Conservation (phyloP, 768 basidiomycete species). For the Lactifluus rugatus region DNA sequence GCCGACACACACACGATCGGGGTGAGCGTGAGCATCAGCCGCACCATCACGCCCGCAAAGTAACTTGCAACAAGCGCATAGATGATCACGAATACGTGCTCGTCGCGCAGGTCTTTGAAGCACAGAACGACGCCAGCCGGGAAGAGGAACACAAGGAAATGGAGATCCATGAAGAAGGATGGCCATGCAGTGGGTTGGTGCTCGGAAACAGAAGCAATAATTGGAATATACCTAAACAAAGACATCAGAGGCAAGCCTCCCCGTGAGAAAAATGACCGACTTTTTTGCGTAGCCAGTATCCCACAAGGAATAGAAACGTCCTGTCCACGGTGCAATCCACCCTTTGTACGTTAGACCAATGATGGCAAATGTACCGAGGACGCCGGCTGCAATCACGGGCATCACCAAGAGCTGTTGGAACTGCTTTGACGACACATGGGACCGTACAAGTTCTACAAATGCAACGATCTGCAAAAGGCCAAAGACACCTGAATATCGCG, state of each 20-base stretch:
- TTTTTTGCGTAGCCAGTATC: slow-evolving; percentile 99
- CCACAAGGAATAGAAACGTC: slow-evolving; percentile 98
- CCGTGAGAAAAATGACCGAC: slow-evolving; percentile 33
- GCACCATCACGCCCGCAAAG: slow-evolving; percentile 99
- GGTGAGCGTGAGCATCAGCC: slow-evolving; percentile 94
- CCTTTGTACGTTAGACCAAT: slow-evolving; percentile 83
- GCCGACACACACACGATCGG: slow-evolving; percentile 93
- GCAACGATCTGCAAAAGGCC: slow-evolving; percentile 94
- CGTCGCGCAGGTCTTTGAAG: slow-evolving; percentile 90
- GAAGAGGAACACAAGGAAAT: slow-evolving; percentile 96
- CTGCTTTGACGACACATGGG: slow-evolving; percentile 84
- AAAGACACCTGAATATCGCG: slow-evolving; percentile 60
- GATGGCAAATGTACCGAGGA: slow-evolving; percentile 64
- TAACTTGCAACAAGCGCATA: slow-evolving; percentile 94
- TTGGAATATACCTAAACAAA: slow-evolving; percentile 70
- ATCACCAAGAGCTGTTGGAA: slow-evolving; percentile 75
- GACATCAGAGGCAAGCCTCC: slow-evolving; percentile 9
- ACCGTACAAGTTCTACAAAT: slow-evolving; percentile 80
- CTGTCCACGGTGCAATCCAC: slow-evolving; percentile 99
- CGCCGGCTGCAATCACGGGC: slow-evolving; percentile 57
- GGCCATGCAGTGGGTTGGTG: slow-evolving; percentile 99
- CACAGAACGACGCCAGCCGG: slow-evolving; percentile 92
- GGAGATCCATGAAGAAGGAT: slow-evolving; percentile 98
- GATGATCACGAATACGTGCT: slow-evolving; percentile 97
- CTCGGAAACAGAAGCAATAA: slow-evolving; percentile 98